These are phyloP conservation scores for Paecilomyces fulvus DNA, from an alignment of 2,329 filamentous ascomycete species.

Conservation along the genomic window DNA sequence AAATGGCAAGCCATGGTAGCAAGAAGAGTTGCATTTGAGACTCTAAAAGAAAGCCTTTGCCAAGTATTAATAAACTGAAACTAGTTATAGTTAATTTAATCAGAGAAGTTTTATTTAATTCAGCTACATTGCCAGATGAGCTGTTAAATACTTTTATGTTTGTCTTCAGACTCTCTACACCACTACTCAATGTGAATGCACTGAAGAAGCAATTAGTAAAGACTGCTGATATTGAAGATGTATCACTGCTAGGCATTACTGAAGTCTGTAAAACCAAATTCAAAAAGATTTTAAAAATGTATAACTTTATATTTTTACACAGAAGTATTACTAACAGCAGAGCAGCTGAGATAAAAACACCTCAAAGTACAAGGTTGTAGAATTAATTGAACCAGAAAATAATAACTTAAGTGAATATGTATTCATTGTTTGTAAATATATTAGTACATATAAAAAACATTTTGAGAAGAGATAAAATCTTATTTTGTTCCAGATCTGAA, in stretches of 20 bases:
- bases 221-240: neutral
- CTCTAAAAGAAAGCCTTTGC: neutral
- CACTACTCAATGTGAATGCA: slow-evolving; percentile 6
- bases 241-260: neutral
- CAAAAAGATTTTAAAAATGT: too few relatives aligned
- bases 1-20: too few relatives aligned
- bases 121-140: slow-evolving; percentile 6
- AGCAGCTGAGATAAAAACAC: too few relatives aligned
- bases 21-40: too few relatives aligned
- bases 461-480: too few relatives aligned
- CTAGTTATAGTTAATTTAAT: neutral
- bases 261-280: too few relatives aligned
- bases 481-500: neutral
- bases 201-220: slow-evolving; percentile 7
- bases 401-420: neutral
- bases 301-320: too few relatives aligned
- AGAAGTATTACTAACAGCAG: too few relatives aligned
- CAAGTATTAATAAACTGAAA: neutral
- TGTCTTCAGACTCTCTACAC: slow-evolving; percentile 5
- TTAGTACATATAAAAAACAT: neutral
- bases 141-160: slow-evolving; percentile 4
- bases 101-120: slow-evolving; percentile 6
- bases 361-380: too few relatives aligned
- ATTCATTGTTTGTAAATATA: neutral
- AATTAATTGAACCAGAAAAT: too few relatives aligned